Evolutionary conservation across 2,329 filamentous ascomycete species (phyloP), one percentile per base, ranked within the genome.

Genomic region (Aureobasidium vineae): DNA sequence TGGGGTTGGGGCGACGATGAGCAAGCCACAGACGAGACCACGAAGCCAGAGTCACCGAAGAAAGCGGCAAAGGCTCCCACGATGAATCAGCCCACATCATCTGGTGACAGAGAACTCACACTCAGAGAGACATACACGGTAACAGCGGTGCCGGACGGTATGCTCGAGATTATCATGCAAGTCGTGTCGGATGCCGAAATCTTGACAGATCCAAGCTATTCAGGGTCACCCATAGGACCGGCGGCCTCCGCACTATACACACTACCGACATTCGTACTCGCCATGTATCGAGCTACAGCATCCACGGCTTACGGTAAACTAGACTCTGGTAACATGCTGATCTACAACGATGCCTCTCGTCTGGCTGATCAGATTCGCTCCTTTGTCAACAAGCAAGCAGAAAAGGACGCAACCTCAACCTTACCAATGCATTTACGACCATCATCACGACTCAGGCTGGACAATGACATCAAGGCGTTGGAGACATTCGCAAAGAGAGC

Each of bases 111-210:
- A 23, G 73, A 77, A 61, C 69, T 98, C 67, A 90, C 90, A 0
- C 79, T 98, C 52, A 90, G 84, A 68, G 95, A 99, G 78, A 90
- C 85, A 1, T 99, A 97, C 76, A 90, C 88, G 67, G 90, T 97
- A 61, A 97, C 94, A 0, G 90, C 90, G 2, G 89, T 97, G 75
- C 94, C 95, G 0, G 88, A 92, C 68, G 86, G 88, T 4, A 87
- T 98, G 15, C 81, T 93, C 23, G 82, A 85, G 21, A 82, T 91
- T 33, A 86, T 94, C 63, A 79, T 82, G 85, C 68, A 79, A 56
- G 75, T 80, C 8, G 73, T 83, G 68, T 68, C 74, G 52, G 77
- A 82, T 66, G 77, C 82, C 47, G 72, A 85, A 11, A 82, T 80
- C 0, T 78, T 94, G 54, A 85, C 86, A 28, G 73, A 82, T 47